A percentile compares a stretch with the other conserved stretches of the same genome.
phyloP scores from a whole-genome alignment of 257 asterid species.

The Scutellaria barbata region DNA sequence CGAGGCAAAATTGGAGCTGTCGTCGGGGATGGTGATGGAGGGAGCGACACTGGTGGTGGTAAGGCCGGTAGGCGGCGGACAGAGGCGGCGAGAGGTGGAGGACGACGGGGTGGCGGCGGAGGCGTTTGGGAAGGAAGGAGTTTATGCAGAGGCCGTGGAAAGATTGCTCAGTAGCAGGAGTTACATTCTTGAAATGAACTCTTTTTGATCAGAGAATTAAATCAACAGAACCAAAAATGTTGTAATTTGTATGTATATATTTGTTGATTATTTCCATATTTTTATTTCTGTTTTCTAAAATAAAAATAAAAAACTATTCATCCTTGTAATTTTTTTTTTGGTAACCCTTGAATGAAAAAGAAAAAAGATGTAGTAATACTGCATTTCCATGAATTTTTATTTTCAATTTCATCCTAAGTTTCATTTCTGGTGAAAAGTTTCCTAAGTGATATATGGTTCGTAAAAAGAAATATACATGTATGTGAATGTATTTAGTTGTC shows the following conservation, averaged over 20 bases:
- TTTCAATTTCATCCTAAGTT: too few relatives aligned
- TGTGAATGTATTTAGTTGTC: too few relatives aligned
- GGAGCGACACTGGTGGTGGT: constrained; percentile 72
- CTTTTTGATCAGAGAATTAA: constrained; percentile 35
- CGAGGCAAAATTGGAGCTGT: constrained; percentile 51
- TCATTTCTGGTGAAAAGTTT: too few relatives aligned
- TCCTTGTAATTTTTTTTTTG: background rate
- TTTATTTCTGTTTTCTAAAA: constrained; percentile 12
- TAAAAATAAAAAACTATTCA: background rate
- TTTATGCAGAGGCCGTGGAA: constrained; percentile 53
- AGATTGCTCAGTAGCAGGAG: constrained; percentile 56
- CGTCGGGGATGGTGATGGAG: constrained; percentile 50
- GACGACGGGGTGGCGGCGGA: constrained; percentile 53
- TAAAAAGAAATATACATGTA: too few relatives aligned
- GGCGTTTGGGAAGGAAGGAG: constrained; percentile 51
- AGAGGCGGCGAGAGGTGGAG: constrained; percentile 43
- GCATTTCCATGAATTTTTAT: too few relatives aligned
- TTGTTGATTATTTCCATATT: constrained; percentile 12
- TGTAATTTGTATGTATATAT: constrained; percentile 23
- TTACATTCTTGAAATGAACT: constrained; percentile 73
- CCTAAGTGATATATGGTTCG: too few relatives aligned
- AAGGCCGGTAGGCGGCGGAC: constrained; percentile 41
- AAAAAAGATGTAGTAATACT: too few relatives aligned
- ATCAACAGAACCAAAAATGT: background rate
- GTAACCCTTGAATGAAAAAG: too few relatives aligned